phyloP scores from a whole-genome alignment of 495 filamentous ascomycete genomes.

The Cudoniella acicularis region DNA sequence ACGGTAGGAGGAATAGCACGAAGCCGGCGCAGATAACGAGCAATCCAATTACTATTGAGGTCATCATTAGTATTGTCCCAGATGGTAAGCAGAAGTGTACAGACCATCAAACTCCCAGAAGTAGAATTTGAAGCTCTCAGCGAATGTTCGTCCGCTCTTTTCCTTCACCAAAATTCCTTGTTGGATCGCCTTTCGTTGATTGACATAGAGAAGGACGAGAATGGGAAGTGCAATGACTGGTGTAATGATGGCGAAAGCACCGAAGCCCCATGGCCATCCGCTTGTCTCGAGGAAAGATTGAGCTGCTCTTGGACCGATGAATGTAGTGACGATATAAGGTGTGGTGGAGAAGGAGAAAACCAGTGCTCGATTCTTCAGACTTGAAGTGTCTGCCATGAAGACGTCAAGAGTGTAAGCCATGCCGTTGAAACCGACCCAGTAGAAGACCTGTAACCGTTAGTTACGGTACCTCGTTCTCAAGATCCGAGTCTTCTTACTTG shows the following conservation, averaged over 20 bases:
- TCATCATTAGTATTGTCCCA: constrained; percentile 1
- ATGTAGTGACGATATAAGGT: constrained; percentile 57
- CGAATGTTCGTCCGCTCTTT: constrained; percentile 40
- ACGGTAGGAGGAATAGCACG: constrained; percentile 59
- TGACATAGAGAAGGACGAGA: constrained; percentile 31
- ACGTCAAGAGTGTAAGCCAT: constrained; percentile 52
- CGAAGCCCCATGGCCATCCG: constrained; percentile 58
- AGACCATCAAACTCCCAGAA: constrained; percentile 58
- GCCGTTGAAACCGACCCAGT: constrained; percentile 36
- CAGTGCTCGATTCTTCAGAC: constrained; percentile 52
- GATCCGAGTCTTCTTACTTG: constrained; percentile 20
- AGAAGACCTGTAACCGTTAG: constrained; percentile 23
- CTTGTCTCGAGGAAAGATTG: constrained; percentile 34
- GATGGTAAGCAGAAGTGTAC: constrained; percentile 17
- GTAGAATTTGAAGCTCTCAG: constrained; percentile 50
- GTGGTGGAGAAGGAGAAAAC: constrained; percentile 53
- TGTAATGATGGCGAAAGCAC: constrained; percentile 48
- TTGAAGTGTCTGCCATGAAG: constrained; percentile 59
- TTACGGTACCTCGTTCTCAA: background rate
- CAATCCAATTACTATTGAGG: constrained; percentile 40
- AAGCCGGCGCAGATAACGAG: constrained; percentile 52
- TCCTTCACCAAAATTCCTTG: constrained; percentile 32
- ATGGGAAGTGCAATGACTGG: constrained; percentile 46
- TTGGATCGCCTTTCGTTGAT: constrained; percentile 47
- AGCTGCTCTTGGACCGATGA: constrained; percentile 38